phyloP scores from a whole-genome alignment of 208 protist genomes.

The Leishmania gerbilli region DNA sequence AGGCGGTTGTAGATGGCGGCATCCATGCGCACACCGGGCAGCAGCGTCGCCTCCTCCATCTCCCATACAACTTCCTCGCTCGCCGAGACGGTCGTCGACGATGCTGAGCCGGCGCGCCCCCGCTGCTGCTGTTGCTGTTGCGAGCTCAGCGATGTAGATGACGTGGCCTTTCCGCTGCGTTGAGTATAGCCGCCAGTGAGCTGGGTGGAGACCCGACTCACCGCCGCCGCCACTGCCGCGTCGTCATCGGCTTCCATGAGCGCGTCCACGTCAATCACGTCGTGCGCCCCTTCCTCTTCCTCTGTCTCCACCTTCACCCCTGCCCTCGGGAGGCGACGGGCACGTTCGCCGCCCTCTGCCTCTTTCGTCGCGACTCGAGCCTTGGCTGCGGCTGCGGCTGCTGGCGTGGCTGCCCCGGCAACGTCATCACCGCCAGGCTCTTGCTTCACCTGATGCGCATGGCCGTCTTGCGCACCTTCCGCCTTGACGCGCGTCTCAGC shows the following conservation, averaged over 20 bases:
- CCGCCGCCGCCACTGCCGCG: slow-evolving; percentile 20
- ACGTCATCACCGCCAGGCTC: slow-evolving; percentile 8
- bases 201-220: slow-evolving; percentile 14
- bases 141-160: slow-evolving; percentile 10
- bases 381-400: background rate
- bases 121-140: background rate
- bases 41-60: slow-evolving; percentile 34
- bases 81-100: background rate
- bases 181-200: slow-evolving; percentile 2
- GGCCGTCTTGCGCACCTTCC: background rate
- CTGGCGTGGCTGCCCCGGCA: background rate
- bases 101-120: background rate
- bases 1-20: slow-evolving; percentile 72
- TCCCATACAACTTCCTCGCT: slow-evolving; percentile 17
- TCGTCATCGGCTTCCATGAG: slow-evolving; percentile 74
- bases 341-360: background rate
- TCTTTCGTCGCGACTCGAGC: slow-evolving; percentile 2
- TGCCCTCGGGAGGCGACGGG: background rate
- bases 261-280: slow-evolving; percentile 78
- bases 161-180: slow-evolving; percentile 2
- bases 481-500: background rate
- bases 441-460: slow-evolving; percentile 23
- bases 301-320: background rate
- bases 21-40: slow-evolving; percentile 46
- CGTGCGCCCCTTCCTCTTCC: background rate